Conservation (phyloP, 2,329 filamentous ascomycete species). For the Seiridium cupressi region DNA sequence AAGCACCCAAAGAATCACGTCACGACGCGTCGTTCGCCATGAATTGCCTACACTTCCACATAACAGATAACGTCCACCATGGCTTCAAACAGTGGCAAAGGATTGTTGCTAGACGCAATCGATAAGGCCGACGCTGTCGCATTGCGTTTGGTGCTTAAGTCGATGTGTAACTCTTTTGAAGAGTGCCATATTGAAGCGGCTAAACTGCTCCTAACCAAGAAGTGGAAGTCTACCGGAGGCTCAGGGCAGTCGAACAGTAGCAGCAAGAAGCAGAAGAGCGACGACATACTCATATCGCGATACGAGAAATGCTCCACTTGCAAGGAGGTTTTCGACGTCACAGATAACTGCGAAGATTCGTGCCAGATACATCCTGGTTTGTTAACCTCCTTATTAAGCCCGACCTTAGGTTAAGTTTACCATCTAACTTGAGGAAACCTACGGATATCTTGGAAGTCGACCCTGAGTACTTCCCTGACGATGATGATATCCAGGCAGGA, state of each 20-base stretch:
- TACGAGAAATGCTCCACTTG: constrained; percentile 3
- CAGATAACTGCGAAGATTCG: not conserved
- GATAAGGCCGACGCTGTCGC: constrained; percentile 1
- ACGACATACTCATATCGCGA: not conserved
- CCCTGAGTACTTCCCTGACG: not conserved
- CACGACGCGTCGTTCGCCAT: no score
- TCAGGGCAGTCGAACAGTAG: not conserved
- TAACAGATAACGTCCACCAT: no score
- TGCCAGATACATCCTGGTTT: not conserved
- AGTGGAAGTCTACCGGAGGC: not conserved
- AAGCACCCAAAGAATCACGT: no score
- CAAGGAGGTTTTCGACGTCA: constrained; percentile 4
- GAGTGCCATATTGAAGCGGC: constrained; percentile 1
- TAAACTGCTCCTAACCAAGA: not conserved
- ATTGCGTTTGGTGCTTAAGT: not conserved
- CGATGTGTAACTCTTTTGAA: constrained; percentile 1
- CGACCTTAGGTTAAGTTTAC: not conserved
- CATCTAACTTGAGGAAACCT: not conserved
- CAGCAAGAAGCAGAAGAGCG: not conserved
- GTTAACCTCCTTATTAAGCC: not conserved
- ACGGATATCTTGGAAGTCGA: not conserved
- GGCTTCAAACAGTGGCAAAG: no score
- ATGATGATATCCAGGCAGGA: not conserved
- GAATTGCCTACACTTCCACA: no score
- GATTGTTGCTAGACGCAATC: not conserved